These are phyloP conservation scores for Iberis pinnata DNA, from an alignment of 345 rosid genomes.

Conservation along the genomic window DNA sequence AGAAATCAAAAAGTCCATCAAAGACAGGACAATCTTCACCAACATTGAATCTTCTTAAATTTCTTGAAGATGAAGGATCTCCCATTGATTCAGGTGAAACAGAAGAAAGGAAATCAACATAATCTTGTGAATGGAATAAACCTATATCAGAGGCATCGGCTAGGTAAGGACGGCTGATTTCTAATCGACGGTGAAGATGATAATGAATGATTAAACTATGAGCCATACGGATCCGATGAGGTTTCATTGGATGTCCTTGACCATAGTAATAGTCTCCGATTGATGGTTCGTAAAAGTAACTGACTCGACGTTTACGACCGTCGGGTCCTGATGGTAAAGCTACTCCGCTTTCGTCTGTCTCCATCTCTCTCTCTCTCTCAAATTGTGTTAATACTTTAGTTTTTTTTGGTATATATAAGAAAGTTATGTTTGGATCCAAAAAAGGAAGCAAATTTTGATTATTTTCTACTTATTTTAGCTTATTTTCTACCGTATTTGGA, in stretches of 20 bases:
- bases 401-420: too few relatives aligned
- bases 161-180: constrained; percentile 86
- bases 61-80: constrained; percentile 50
- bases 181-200: constrained; percentile 88
- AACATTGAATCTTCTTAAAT: constrained; percentile 76
- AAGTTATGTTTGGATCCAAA: too few relatives aligned
- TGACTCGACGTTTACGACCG: constrained; percentile 75
- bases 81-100: constrained; percentile 55
- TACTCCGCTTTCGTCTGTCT: constrained; percentile 40
- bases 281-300: constrained; percentile 95
- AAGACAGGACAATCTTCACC: constrained; percentile 85
- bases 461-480: too few relatives aligned
- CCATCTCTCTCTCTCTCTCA: constrained; percentile 18
- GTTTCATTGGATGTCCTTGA: constrained; percentile 97
- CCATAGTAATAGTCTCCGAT: constrained; percentile 98
- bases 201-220: constrained; percentile 86
- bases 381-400: background rate
- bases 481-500: too few relatives aligned
- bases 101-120: constrained; percentile 72
- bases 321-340: constrained; percentile 86
- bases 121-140: constrained; percentile 71
- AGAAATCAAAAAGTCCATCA: constrained; percentile 80
- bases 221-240: constrained; percentile 98
- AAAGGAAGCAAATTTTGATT: too few relatives aligned
- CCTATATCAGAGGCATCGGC: constrained; percentile 69